Evolutionary conservation across 2,329 filamentous ascomycete genomes (phyloP).

Genomic region (Penicillium decumbens): DNA sequence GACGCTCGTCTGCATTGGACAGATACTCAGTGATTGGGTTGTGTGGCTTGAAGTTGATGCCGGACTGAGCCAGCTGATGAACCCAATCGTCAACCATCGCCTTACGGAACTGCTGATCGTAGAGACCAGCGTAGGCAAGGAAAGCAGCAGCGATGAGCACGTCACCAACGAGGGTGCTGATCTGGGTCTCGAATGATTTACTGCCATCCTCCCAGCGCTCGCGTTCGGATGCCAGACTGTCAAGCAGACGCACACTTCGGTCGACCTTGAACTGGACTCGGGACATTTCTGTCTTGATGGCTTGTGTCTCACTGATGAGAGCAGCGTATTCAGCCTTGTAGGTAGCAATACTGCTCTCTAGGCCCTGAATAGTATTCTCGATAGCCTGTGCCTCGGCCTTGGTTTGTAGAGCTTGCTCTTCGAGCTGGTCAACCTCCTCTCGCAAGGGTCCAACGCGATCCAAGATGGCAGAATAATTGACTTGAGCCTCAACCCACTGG

Average conservation of each 20-base stretch:
- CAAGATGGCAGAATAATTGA: slow-evolving; percentile 95
- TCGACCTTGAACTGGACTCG: slow-evolving; percentile 97
- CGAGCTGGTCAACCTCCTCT: slow-evolving; percentile 79
- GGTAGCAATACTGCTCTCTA: slow-evolving; percentile 85
- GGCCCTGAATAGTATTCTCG: slow-evolving; percentile 73
- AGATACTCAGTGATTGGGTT: slow-evolving; percentile 96
- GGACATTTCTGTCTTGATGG: slow-evolving; percentile 95
- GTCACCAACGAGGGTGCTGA: slow-evolving; percentile 91
- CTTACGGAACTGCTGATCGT: slow-evolving; percentile 97
- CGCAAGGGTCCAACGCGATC: slow-evolving; percentile 89
- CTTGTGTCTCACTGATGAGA: slow-evolving; percentile 92
- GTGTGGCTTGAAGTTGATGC: slow-evolving; percentile 84
- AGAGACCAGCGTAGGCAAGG: slow-evolving; percentile 92
- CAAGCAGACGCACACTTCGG: slow-evolving; percentile 85
- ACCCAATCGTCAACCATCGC: slow-evolving; percentile 98
- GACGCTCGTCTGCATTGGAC: slow-evolving; percentile 89
- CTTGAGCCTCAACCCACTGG: slow-evolving; percentile 94
- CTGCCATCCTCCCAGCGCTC: slow-evolving; percentile 94
- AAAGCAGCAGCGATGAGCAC: slow-evolving; percentile 95
- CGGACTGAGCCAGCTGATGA: slow-evolving; percentile 86
- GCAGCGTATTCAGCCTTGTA: slow-evolving; percentile 97
- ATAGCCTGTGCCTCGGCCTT: slow-evolving; percentile 91
- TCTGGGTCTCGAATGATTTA: slow-evolving; percentile 96
- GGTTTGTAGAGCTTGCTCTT: slow-evolving; percentile 83
- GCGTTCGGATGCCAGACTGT: slow-evolving; percentile 91